These are phyloP conservation scores for Graphiopsis chlorocephala DNA, from an alignment of 2,329 filamentous ascomycete species.

Conservation along the genomic window DNA sequence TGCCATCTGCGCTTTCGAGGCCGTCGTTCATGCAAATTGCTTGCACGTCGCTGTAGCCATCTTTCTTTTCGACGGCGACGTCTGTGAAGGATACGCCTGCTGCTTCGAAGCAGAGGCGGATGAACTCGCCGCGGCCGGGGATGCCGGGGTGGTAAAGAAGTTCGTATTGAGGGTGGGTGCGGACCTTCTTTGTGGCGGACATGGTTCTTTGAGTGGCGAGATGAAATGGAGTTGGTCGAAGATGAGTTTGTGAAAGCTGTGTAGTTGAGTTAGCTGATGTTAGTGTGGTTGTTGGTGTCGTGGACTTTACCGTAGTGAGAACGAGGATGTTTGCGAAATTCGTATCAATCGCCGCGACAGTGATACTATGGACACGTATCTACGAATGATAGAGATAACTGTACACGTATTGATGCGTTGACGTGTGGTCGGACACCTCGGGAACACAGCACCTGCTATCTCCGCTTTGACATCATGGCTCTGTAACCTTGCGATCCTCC, in stretches of 20 bases:
- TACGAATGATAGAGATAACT: background rate
- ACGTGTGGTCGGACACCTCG: background rate
- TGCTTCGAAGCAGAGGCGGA: conserved; percentile 72
- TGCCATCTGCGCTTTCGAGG: conserved; percentile 46
- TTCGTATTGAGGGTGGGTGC: conserved; percentile 32
- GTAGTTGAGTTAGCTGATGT: background rate
- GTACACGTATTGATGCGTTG: background rate
- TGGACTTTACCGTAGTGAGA: background rate
- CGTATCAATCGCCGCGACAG: background rate
- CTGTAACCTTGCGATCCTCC: background rate
- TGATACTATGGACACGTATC: background rate
- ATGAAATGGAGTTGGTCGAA: background rate
- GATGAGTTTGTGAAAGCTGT: background rate
- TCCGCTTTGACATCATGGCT: conserved; percentile 16
- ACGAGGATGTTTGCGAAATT: background rate
- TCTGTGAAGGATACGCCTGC: conserved; percentile 64
- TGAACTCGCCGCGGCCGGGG: conserved; percentile 71
- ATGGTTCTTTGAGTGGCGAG: conserved; percentile 15
- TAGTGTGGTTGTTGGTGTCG: background rate
- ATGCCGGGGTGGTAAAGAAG: conserved; percentile 67
- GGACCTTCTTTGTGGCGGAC: conserved; percentile 16
- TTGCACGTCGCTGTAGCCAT: conserved; percentile 54
- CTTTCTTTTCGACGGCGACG: conserved; percentile 48
- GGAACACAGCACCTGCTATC: background rate
- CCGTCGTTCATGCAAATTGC: conserved; percentile 40